Percentiles rank a stretch among this genome's conserved stretches.
Conservation (phyloP, 129 eudicot species). For the Artemisia tridentata region DNA sequence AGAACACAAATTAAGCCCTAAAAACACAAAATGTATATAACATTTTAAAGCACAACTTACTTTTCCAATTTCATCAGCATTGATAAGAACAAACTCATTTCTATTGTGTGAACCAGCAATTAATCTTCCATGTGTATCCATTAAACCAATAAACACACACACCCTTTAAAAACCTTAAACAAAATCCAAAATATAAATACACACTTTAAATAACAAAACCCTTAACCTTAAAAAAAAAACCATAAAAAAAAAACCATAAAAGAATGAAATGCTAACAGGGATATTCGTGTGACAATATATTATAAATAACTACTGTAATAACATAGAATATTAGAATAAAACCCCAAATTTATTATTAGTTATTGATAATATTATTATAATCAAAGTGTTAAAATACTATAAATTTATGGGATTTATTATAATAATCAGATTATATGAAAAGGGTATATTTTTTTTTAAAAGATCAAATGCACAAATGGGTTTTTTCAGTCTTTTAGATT, state of each 20-base stretch:
- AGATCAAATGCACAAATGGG: constrained; percentile 31
- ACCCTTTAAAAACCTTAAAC: constrained; percentile 11
- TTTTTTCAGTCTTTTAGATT: not conserved
- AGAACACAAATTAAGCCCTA: constrained; percentile 15
- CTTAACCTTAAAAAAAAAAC: constrained; percentile 39
- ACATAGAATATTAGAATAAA: constrained; percentile 18
- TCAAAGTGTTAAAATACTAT: constrained; percentile 3
- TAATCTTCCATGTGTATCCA: constrained; percentile 87
- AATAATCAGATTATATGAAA: constrained; percentile 9
- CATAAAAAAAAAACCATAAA: constrained; percentile 35
- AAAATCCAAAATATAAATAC: not conserved
- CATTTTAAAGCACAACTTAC: constrained; percentile 43
- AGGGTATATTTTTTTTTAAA: constrained; percentile 20
- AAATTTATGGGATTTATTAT: constrained; percentile 28
- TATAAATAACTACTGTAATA: not conserved
- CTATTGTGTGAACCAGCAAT: constrained; percentile 95
- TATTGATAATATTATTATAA: constrained; percentile 2
- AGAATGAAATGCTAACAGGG: constrained; percentile 26
- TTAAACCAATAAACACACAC: constrained; percentile 19
- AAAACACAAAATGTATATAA: not conserved
- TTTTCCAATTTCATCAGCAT: constrained; percentile 95
- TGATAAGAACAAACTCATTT: constrained; percentile 91
- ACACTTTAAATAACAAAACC: constrained; percentile 12
- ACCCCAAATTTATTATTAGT: constrained; percentile 20
- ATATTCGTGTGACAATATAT: constrained; percentile 12